Conservation (phyloP, 805 yeast species). For the Yarrowia yakushimensis region DNA sequence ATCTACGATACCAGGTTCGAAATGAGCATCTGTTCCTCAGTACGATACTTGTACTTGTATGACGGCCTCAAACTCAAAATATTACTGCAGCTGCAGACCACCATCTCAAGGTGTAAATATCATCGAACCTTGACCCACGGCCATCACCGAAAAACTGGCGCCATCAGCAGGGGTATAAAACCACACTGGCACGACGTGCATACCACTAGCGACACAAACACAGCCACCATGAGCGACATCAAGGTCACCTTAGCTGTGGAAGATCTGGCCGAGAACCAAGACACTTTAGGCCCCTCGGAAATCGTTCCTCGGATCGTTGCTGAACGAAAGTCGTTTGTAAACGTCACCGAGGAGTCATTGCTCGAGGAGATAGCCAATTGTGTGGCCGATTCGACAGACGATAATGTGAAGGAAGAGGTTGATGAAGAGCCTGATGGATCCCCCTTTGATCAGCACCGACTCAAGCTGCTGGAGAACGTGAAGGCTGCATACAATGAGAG, state of each 20-base stretch:
- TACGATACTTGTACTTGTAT: no score
- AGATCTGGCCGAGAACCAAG: slow-evolving; percentile 21
- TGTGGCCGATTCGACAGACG: slow-evolving; percentile 27
- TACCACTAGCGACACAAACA: neutral
- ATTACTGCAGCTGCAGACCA: neutral
- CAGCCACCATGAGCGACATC: slow-evolving; percentile 5
- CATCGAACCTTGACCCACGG: neutral
- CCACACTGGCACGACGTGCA: neutral
- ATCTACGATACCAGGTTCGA: no score
- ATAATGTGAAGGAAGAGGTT: slow-evolving; percentile 1
- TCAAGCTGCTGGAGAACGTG: slow-evolving; percentile 31
- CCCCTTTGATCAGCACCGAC: slow-evolving; percentile 33
- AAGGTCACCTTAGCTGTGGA: slow-evolving; percentile 23
- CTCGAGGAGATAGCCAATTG: slow-evolving; percentile 42
- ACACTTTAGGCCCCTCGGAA: slow-evolving; percentile 33
- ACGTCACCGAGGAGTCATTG: slow-evolving; percentile 55
- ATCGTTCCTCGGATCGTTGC: slow-evolving; percentile 55
- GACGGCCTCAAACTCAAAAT: neutral
- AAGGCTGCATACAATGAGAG: slow-evolving; percentile 79
- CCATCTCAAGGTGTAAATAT: slow-evolving; percentile 2
- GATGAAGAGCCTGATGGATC: slow-evolving; percentile 27
- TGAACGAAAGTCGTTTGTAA: slow-evolving; percentile 58
- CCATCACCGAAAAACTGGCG: neutral
- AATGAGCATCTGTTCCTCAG: no score
- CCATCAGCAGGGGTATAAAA: neutral